Evolutionary conservation across 2,329 filamentous ascomycete species (phyloP).

Genomic region (Talaromyces rugulosus): DNA sequence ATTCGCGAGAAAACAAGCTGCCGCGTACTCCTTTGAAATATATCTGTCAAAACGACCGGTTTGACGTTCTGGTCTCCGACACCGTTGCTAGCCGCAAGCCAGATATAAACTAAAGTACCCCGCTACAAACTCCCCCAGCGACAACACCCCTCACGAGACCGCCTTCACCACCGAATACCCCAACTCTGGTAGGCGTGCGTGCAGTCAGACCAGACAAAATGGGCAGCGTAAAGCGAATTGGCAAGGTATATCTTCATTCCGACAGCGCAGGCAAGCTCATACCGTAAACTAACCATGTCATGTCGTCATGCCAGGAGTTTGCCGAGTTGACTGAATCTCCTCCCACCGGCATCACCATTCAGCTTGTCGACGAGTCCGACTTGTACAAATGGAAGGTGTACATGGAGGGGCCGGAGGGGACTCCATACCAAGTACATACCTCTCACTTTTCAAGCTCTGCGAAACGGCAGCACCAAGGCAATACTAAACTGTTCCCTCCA

Average conservation of each 20-base stretch:
- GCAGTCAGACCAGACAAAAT: slow-evolving; percentile 18
- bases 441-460: not conserved
- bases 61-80: not conserved
- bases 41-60: not conserved
- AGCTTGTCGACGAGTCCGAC: slow-evolving; percentile 58
- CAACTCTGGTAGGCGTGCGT: not conserved
- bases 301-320: slow-evolving; percentile 48
- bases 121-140: not conserved
- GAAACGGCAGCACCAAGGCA: not conserved
- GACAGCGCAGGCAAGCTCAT: not conserved
- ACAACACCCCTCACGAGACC: not conserved
- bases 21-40: too few species aligned
- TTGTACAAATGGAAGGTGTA: slow-evolving; percentile 65
- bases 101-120: not conserved
- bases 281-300: not conserved
- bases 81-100: not conserved
- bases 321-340: slow-evolving; percentile 54
- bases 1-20: not conserved
- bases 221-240: slow-evolving; percentile 45
- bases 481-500: slow-evolving; percentile 24
- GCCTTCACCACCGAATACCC: not conserved
- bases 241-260: slow-evolving; percentile 32
- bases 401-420: slow-evolving; percentile 62
- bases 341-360: slow-evolving; percentile 54
- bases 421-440: slow-evolving; percentile 59